phyloP scores from a whole-genome alignment of 257 asterid species.

The Coffea eugenioides region DNA sequence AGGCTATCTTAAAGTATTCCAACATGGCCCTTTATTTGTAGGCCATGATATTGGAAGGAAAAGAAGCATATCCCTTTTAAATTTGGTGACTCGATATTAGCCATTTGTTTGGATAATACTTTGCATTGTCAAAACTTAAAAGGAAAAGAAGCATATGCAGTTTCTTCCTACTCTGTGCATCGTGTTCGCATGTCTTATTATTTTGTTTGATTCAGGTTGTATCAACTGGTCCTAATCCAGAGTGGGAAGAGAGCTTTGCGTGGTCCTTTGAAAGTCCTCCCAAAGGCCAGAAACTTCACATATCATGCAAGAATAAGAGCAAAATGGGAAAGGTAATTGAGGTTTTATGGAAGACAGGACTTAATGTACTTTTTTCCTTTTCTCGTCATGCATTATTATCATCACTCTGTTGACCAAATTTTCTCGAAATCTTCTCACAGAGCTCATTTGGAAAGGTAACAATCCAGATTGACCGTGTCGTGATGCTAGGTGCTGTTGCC shows the following conservation, averaged over 20 bases:
- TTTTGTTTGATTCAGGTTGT: conserved; percentile 51
- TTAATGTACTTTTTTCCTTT: background rate
- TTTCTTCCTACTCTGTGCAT: background rate
- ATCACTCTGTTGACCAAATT: background rate
- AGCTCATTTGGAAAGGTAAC: conserved; percentile 98
- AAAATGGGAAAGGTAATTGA: conserved; percentile 89
- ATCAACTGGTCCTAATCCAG: conserved; percentile 96
- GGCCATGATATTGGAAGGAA: background rate
- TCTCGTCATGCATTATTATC: background rate
- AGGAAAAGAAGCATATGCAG: background rate
- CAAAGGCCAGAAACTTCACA: conserved; percentile 98
- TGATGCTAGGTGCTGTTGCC: conserved; percentile 96
- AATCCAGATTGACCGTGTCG: conserved; percentile 95
- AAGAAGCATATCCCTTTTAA: background rate
- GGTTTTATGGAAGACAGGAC: background rate
- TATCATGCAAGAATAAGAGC: conserved; percentile 99
- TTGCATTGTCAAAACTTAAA: no score
- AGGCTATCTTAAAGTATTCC: background rate
- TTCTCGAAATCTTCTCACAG: conserved; percentile 31
- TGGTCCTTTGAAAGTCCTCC: conserved; percentile 99
- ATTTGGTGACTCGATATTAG: no score
- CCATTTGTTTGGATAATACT: no score
- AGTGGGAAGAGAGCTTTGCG: conserved; percentile 90
- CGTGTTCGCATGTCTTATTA: background rate
- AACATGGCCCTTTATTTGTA: background rate